Base-by-base conservation (phyloP, 2,329 filamentous ascomycete genomes). In the Annulohypoxylon truncatum region DNA sequence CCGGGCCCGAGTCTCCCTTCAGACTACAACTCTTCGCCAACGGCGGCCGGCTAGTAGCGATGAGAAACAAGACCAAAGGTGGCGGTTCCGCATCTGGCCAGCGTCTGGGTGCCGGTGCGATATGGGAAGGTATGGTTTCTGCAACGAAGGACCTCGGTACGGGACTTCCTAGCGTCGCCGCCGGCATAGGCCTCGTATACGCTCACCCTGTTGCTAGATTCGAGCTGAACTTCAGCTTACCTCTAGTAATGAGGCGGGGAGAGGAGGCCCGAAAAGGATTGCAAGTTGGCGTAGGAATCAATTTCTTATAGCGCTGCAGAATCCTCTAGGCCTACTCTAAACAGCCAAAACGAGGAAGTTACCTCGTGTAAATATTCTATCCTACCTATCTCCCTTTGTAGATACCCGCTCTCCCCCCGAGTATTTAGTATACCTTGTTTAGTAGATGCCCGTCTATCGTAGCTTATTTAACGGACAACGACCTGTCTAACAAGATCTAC, bases 251-350 rank as follows among this genome's bases (percentile, higher is more conserved):
- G 74, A 87, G 96, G 63, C 90, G 87, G 69, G 94, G 93, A 33
- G 96, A 99, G 80, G 90, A 96, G 73, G 90, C 89, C 13, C 88
- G 95, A 59, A 99, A 99, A 82, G 96, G 96, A 0, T 77, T 99
- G 69, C 94, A 96, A 78, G 90, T 99, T 74, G 96, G 96, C n/a
- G 93, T 99, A 40, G 96, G 96, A 52, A 94, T 99, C 76, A 96
- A 92, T 81, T 97, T 99, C 78, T 81, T 98, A 85, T 98, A 91
- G 72, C n/a, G 22, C 26, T 18, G 15, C 28, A 35, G 8, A 9
- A 38, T 53, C 54, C 18, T 40, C 9, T 24, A 10, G 13, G 22
- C 13, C n/a, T 22, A 28, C 15, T 20, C 31, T 9, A 9, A 22
- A 9, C 18, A 40, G 35, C 7, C 35, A 15, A 8, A 54, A 2